Conservation (phyloP, 2,329 filamentous ascomycete species). For the Colletotrichum liaoningense region DNA sequence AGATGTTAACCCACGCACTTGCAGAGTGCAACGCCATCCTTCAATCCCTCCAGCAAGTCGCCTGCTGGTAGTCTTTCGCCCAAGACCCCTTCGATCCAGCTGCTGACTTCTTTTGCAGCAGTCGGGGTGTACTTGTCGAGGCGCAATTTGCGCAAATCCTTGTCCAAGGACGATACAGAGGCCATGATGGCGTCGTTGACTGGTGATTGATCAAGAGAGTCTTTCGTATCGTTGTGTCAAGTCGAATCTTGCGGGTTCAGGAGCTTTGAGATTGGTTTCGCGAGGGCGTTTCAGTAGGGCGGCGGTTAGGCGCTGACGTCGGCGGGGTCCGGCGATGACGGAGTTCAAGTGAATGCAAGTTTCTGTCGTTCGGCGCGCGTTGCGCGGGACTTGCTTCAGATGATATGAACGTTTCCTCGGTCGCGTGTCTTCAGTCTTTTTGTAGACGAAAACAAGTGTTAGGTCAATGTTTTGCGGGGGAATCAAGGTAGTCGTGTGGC, state of each 20-base stretch:
- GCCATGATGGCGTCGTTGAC: conserved; percentile 71
- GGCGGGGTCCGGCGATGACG: conserved; percentile 31
- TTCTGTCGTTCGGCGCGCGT: conserved; percentile 11
- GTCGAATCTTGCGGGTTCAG: not conserved
- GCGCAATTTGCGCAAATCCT: conserved; percentile 93
- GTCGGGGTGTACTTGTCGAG: conserved; percentile 92
- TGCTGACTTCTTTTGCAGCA: conserved; percentile 84
- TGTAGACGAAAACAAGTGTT: not conserved
- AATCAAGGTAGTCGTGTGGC: conserved; percentile 17
- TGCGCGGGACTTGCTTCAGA: conserved; percentile 18
- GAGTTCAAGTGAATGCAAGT: not conserved
- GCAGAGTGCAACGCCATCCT: conserved; percentile 93
- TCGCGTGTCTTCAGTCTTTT: not conserved
- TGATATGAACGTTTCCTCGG: conserved; percentile 4
- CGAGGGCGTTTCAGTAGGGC: conserved; percentile 30
- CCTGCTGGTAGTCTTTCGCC: conserved; percentile 77
- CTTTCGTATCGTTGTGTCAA: not conserved
- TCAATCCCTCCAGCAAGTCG: conserved; percentile 87
- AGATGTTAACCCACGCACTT: conserved; percentile 67
- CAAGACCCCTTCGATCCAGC: conserved; percentile 87
- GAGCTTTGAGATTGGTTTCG: conserved; percentile 21
- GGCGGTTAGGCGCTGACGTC: conserved; percentile 34
- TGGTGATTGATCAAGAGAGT: not conserved
- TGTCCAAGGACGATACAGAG: conserved; percentile 92
- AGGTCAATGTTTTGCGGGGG: conserved; percentile 13